Conservation (phyloP, 2,329 filamentous ascomycete species). For the Aspergillus sp. region DNA sequence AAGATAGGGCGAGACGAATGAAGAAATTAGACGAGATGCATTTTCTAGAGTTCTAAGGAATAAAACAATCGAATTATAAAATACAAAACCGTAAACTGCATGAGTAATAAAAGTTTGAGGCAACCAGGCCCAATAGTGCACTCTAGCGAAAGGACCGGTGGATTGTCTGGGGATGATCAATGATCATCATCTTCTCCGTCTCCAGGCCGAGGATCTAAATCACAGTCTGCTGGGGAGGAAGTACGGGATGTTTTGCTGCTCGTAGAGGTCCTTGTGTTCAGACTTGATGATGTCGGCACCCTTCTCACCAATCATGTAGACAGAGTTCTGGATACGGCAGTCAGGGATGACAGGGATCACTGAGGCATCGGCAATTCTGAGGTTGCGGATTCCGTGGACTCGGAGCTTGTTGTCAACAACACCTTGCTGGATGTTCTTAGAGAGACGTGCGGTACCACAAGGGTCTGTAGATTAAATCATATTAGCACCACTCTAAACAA, state of each 20-base stretch:
- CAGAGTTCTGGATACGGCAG: slow-evolving; percentile 60
- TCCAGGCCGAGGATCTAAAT: neutral
- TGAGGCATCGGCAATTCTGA: slow-evolving; percentile 58
- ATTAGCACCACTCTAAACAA: neutral
- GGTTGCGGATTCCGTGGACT: slow-evolving; percentile 55
- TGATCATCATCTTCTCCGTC: too few species aligned
- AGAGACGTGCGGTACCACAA: slow-evolving; percentile 56
- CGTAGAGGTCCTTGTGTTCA: slow-evolving; percentile 25
- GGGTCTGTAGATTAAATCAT: slow-evolving; percentile 38
- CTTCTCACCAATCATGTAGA: slow-evolving; percentile 61
- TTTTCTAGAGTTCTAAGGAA: too few species aligned
- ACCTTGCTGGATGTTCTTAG: slow-evolving; percentile 42
- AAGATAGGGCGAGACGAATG: too few species aligned
- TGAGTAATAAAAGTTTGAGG: too few species aligned
- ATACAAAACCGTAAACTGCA: too few species aligned
- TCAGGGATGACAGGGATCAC: slow-evolving; percentile 56
- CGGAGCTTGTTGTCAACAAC: slow-evolving; percentile 45
- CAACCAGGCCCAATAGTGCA: too few species aligned
- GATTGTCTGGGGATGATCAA: too few species aligned
- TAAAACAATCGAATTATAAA: too few species aligned
- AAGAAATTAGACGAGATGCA: too few species aligned
- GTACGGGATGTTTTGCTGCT: slow-evolving; percentile 1
- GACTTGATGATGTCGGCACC: slow-evolving; percentile 30
- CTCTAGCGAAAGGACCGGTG: too few species aligned
- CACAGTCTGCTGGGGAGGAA: neutral